Conservation (phyloP, 352 stramenopile genomes). For the Phytophthora foliorum region DNA sequence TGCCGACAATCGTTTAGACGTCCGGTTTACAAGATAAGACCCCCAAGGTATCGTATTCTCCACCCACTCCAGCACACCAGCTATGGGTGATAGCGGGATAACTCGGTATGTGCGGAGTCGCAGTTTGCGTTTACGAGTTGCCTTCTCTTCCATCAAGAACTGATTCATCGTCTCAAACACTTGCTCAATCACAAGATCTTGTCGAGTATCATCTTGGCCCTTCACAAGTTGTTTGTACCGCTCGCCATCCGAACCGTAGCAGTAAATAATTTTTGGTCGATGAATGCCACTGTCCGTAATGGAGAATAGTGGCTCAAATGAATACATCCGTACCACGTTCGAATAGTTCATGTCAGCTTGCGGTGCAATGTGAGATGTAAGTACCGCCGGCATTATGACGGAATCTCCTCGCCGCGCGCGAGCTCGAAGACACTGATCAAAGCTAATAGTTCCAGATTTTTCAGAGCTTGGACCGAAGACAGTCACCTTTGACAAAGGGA, state of each 20-base stretch:
- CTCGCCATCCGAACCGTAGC: conserved; percentile 93
- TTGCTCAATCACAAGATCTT: conserved; percentile 93
- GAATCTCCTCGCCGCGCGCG: conserved; percentile 54
- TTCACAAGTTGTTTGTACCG: conserved; percentile 98
- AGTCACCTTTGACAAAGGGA: conserved; percentile 68
- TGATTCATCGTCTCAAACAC: conserved; percentile 92
- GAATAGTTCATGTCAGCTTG: conserved; percentile 87
- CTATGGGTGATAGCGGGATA: conserved; percentile 88
- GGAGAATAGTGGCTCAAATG: conserved; percentile 93
- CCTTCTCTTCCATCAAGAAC: conserved; percentile 79
- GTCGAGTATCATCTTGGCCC: conserved; percentile 89
- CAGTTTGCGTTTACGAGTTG: conserved; percentile 76
- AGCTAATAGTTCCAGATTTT: conserved; percentile 35
- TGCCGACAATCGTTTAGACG: conserved; percentile 69
- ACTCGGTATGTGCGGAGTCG: conserved; percentile 98
- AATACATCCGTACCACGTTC: conserved; percentile 82
- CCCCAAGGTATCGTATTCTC: conserved; percentile 96
- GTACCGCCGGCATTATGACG: conserved; percentile 74
- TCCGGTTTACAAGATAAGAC: conserved; percentile 87
- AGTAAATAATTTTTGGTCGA: conserved; percentile 98
- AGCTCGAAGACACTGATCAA: conserved; percentile 82
- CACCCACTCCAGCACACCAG: conserved; percentile 99
- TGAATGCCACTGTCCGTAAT: conserved; percentile 97
- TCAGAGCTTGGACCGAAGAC: conserved; percentile 48
- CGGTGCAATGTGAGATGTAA: conserved; percentile 77